Evolutionary conservation across 768 basidiomycete species (phyloP).

Genomic region (Leccinum pellstonianum): DNA sequence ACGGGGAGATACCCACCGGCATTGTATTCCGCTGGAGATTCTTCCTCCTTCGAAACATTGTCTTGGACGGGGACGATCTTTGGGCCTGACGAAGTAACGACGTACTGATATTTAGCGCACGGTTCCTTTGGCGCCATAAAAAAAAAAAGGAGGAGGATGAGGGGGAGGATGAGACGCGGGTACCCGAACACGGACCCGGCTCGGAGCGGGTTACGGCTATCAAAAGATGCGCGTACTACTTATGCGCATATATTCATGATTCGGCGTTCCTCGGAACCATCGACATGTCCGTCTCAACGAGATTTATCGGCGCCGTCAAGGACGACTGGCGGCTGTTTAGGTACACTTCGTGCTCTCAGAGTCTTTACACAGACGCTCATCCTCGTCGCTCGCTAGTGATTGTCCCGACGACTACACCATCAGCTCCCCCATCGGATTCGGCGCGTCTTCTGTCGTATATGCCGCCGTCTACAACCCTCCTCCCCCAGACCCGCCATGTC

Average conservation of each 20-base stretch:
- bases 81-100: conserved; percentile 61
- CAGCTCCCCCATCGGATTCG: conserved; percentile 81
- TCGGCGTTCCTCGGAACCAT: background rate
- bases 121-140: conserved; percentile 66
- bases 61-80: conserved; percentile 73
- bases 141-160: conserved; percentile 1
- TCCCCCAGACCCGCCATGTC: conserved; percentile 33
- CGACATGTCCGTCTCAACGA: conserved; percentile 23
- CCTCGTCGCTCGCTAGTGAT: conserved; percentile 46
- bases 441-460: conserved; percentile 91
- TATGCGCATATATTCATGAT: background rate
- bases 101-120: conserved; percentile 74
- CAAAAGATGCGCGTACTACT: background rate
- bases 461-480: conserved; percentile 62
- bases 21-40: conserved; percentile 82
- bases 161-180: background rate
- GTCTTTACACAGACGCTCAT: background rate
- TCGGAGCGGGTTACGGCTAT: conserved; percentile 19
- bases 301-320: conserved; percentile 77
- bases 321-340: conserved; percentile 85
- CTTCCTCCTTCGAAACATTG: conserved; percentile 69
- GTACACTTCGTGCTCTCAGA: conserved; percentile 33
- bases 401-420: conserved; percentile 68
- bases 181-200: conserved; percentile 21
- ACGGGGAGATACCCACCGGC: conserved; percentile 79